Conservation (phyloP, 371 early-diverging fungal genomes). For the Mucor circinelloides region DNA sequence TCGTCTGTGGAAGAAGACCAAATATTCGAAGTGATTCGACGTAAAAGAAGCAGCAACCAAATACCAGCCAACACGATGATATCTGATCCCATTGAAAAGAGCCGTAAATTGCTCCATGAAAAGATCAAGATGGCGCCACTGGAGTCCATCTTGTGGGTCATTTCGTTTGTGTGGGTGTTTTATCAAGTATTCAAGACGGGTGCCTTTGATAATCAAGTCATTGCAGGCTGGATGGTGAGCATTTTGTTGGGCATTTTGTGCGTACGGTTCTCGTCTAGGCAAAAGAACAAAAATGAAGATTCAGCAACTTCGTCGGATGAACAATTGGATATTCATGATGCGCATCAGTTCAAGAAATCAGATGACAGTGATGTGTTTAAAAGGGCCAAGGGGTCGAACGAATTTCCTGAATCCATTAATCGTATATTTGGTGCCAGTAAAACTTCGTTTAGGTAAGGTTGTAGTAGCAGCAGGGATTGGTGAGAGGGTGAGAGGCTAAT, state of each 20-base stretch:
- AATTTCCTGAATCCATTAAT: slow-evolving; percentile 6
- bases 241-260: slow-evolving; percentile 15
- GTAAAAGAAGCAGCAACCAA: slow-evolving; percentile 22
- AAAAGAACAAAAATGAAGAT: slow-evolving; percentile 1
- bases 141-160: slow-evolving; percentile 35
- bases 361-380: slow-evolving; percentile 11
- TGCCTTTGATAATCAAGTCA: slow-evolving; percentile 5
- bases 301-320: slow-evolving; percentile 36
- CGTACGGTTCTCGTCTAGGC: neutral
- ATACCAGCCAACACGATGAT: neutral
- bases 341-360: neutral
- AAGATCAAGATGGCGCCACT: slow-evolving; percentile 23
- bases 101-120: neutral
- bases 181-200: slow-evolving; percentile 12
- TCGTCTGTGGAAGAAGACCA: slow-evolving; percentile 44
- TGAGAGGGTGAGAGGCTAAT: no score
- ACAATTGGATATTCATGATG: neutral
- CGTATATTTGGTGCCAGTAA: slow-evolving; percentile 27
- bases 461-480: no score
- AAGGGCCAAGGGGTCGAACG: neutral
- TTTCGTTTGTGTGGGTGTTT: slow-evolving; percentile 33
- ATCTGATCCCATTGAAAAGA: neutral
- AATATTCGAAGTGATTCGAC: slow-evolving; percentile 36
- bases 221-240: slow-evolving; percentile 21
- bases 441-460: slow-evolving; percentile 27